Conservation (phyloP, 2,329 filamentous ascomycete genomes). For the Paecilomyces variotii region DNA sequence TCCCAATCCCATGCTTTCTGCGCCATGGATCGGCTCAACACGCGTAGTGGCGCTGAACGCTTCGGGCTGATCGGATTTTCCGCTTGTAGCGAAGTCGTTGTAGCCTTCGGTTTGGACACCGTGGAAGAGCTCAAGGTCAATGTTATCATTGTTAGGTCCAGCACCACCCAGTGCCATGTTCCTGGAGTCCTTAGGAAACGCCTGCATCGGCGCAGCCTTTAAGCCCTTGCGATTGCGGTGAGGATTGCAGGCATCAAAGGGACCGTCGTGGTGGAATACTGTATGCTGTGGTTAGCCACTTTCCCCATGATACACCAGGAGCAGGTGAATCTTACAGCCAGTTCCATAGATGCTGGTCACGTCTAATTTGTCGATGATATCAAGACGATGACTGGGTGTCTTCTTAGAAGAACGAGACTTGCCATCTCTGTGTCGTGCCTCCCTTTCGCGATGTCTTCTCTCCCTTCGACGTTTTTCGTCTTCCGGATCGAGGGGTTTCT, state of each 20-base stretch:
- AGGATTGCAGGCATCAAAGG: conserved; percentile 92
- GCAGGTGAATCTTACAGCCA: conserved; percentile 58
- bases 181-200: conserved; percentile 82
- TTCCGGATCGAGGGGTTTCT: conserved; percentile 40
- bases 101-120: conserved; percentile 81
- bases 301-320: background rate
- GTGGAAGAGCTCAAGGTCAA: conserved; percentile 83
- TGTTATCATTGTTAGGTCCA: conserved; percentile 71
- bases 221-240: conserved; percentile 82
- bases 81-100: conserved; percentile 60
- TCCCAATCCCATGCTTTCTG: conserved; percentile 74
- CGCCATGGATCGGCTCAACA: conserved; percentile 70
- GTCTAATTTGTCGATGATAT: conserved; percentile 94
- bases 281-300: conserved; percentile 6
- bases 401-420: conserved; percentile 30
- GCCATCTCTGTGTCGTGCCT: conserved; percentile 33
- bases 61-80: conserved; percentile 29
- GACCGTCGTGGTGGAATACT: conserved; percentile 97
- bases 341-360: conserved; percentile 93
- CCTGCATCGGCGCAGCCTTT: conserved; percentile 85
- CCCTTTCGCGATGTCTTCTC: conserved; percentile 43
- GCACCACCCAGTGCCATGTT: conserved; percentile 89
- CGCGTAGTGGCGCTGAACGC: conserved; percentile 61
- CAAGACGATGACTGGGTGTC: conserved; percentile 46
- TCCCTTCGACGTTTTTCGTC: conserved; percentile 45